Base-by-base conservation (phyloP, 1,139 yeast species). In the Hansenula anomala region DNA sequence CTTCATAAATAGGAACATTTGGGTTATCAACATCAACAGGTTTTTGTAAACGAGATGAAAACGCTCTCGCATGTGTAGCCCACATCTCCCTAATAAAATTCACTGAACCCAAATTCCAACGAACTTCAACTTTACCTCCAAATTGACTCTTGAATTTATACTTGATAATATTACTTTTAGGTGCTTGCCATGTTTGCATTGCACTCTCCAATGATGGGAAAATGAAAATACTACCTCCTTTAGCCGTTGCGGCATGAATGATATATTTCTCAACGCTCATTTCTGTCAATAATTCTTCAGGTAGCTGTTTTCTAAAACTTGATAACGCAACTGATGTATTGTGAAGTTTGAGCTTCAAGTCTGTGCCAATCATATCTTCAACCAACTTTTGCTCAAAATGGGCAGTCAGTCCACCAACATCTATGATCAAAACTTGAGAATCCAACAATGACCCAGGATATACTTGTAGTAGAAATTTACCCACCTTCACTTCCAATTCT, bases 81-180 rank as follows among this genome's bases (percentile, higher is more conserved):
- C 84, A 86, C 96, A 92, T 88, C 50, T 88, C 96, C 33, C 95
- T 71, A 28, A 92, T 87, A 49, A 88, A 88, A 51, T 85, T 86
- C n/a, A 90, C 81, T 0, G 95, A 82, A 0, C 97, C 97, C 35
- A 92, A 65, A 56, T 92, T 92, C 97, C 97, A 92, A 33, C 89
- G 75, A 3, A 92, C 80, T 46, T 88, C 95, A 33, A 92, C 95
- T 11, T 88, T 78, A 24, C 96, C 96, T 11, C 89, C 95, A 64
- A 92, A 88, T 2, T 80, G 69, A 28, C 92, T 80, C 36, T 70
- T 72, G 56, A 75, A 90, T 5, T 73, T 63, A 52, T 80, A 87
- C 49, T 84, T 84, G 37, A 89, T 73, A 5, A 71, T 51, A 36
- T 11, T 67, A 60, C 15, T 57, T 49, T 14, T 70, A 65, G 12